phyloP scores from a whole-genome alignment of 768 basidiomycete genomes.

The Pleurotus tuber-regium region DNA sequence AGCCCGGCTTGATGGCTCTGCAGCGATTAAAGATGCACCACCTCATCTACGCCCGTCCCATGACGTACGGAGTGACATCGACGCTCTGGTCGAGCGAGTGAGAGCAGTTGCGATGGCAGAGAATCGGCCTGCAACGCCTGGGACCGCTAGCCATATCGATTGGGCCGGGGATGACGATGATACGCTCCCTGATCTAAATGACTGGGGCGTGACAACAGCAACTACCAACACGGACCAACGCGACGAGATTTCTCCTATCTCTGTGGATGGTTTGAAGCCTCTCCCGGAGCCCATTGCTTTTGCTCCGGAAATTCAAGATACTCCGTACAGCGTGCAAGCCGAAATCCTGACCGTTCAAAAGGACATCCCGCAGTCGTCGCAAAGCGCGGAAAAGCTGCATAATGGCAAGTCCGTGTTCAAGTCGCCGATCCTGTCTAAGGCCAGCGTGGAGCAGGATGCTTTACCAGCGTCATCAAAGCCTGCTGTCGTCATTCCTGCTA shows the following conservation, averaged over 20 bases:
- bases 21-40: slow-evolving; percentile 53
- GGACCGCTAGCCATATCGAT: slow-evolving; percentile 65
- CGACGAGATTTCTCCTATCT: slow-evolving; percentile 57
- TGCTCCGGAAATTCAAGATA: slow-evolving; percentile 15
- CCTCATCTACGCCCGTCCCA: slow-evolving; percentile 46
- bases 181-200: slow-evolving; percentile 77
- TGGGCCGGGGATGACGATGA: slow-evolving; percentile 90
- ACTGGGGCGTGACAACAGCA: slow-evolving; percentile 71
- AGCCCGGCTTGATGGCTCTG: slow-evolving; percentile 29
- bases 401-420: neutral
- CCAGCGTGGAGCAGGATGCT: neutral
- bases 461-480: neutral
- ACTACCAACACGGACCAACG: slow-evolving; percentile 23
- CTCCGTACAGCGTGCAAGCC: slow-evolving; percentile 12
- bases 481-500: slow-evolving; percentile 3
- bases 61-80: slow-evolving; percentile 62
- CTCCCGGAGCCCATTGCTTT: slow-evolving; percentile 44
- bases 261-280: slow-evolving; percentile 59
- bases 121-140: slow-evolving; percentile 65
- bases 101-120: slow-evolving; percentile 71
- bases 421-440: slow-evolving; percentile 6
- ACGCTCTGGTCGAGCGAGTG: slow-evolving; percentile 76
- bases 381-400: neutral
- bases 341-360: slow-evolving; percentile 5
- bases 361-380: slow-evolving; percentile 8